Base-by-base conservation (phyloP, 441 rosid species). In the Gossypium lobatum region DNA sequence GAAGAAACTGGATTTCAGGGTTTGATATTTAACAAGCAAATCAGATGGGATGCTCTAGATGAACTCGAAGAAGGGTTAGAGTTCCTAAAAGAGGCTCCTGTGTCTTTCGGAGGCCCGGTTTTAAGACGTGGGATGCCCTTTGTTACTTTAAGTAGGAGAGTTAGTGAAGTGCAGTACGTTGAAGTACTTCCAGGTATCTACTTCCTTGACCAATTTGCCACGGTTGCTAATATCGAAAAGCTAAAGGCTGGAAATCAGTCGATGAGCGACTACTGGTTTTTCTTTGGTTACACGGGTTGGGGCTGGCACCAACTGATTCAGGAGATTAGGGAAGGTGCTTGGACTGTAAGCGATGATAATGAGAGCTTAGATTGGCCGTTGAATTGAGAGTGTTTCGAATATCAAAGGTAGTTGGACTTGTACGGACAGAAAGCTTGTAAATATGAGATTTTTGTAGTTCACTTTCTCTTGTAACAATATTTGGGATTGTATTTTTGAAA, bases 211-310 rank as follows among this genome's bases (percentile, higher is more conserved):
- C 97, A 90, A 72, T 45, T 70, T 4, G 89, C 91, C 0, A 86
- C 93, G 1, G 14, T 84, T 3, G 46, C 57, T 14, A 85, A 76
- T 75, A 85, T 92, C 26, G 78, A 88, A 76, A 85, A 78, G 73
- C 71, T 91, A 16, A 88, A 80, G 75, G 80, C 84, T 1, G 88
- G 88, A 76, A 86, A 78, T 61, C 79, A 73, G 34, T 83, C 86
- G 7, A 57, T 87, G 1, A 16, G 72, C 2, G 89, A 87, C 42
- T 92, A 88, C 78, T 95, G 97, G 97, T 93, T 95, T 80, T 93
- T 95, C 89, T 75, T 93, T 79, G 99, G 99, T 9, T 86, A 82
- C 74, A 83, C 97, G 0, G 81, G 87, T 77, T 95, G 99, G 99
- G 86, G 86, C 50, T 88, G 97, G 91, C 80, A 81, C 3, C 99